Evolutionary conservation across 148 eudicot species (phyloP).

Genomic region (Simmondsia chinensis): DNA sequence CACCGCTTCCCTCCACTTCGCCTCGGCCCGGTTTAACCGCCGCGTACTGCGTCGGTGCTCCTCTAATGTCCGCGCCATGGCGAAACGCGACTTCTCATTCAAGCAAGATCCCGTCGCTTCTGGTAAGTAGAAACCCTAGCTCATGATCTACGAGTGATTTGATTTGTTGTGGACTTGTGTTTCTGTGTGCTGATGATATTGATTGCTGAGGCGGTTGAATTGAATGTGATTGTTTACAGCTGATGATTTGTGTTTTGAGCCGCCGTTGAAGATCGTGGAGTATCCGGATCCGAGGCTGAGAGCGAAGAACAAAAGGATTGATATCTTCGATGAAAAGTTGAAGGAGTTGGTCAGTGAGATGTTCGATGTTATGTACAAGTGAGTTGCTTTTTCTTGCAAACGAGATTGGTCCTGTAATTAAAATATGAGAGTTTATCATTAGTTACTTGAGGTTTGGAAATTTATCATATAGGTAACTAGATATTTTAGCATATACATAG

Average conservation of each 20-base stretch:
- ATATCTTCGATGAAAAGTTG: slow-evolving; percentile 66
- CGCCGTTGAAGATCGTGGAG: slow-evolving; percentile 63
- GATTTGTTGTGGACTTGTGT: neutral
- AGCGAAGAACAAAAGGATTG: slow-evolving; percentile 68
- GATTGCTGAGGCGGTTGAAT: neutral
- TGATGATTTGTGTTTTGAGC: slow-evolving; percentile 66
- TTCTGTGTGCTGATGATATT: slow-evolving; percentile 1
- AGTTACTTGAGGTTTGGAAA: too few species aligned
- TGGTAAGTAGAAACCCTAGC: slow-evolving; percentile 16
- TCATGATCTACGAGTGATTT: neutral
- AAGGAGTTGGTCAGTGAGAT: slow-evolving; percentile 73
- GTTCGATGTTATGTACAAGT: slow-evolving; percentile 97
- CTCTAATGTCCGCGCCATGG: slow-evolving; percentile 28
- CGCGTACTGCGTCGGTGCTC: neutral
- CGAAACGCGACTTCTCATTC: slow-evolving; percentile 24
- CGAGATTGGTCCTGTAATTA: too few species aligned
- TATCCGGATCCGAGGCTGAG: slow-evolving; percentile 86
- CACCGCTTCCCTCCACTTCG: neutral
- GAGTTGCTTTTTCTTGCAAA: slow-evolving; percentile 11
- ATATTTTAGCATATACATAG: too few species aligned
- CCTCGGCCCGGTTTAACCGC: neutral
- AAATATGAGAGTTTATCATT: too few species aligned
- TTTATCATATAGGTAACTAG: too few species aligned
- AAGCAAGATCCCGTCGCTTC: slow-evolving; percentile 46
- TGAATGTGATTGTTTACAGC: slow-evolving; percentile 25